Base-by-base conservation (phyloP, 2,329 filamentous ascomycete species). In the Colletotrichum falcatum region DNA sequence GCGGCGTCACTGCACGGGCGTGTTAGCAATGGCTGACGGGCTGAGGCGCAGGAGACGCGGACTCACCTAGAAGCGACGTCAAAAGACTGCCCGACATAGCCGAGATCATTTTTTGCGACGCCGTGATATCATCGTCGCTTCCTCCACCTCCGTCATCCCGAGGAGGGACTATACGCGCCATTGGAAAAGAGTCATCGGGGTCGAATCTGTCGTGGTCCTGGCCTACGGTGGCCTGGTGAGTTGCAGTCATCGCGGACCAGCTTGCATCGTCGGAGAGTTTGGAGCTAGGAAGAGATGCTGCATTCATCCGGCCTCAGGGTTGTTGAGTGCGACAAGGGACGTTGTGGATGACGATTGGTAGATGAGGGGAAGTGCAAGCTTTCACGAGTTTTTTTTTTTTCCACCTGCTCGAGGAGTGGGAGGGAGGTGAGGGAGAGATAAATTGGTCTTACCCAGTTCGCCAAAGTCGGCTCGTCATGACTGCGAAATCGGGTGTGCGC, bases 61-160 rank as follows among this genome's bases (percentile, higher is more conserved):
- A 79, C 88, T 74, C 86, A 97, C 95, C 94, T 51, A 98, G 87
- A 33, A 98, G 81, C 26, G 94, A 96, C 11, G 95, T 98, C 73
- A 98, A 81, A 67, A 99, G 83, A 81, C 95, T 98, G 70, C 96
- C 96, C 65, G 92, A 92, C 74, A 95, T 93, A 60, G 96, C 96
- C 66, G 95, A 97, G 65, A 97, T 81, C 96, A 99, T 99, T 84
- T 95, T 96, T 83, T 98, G 95, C 16, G 87, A 82, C 28, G 94
- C 88, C 6, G 95, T 94, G 74, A 97, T 94, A 72, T 95, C 90
- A 33, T 85, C 82, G 65, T 82, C 81, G 66, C 61, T 42, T 59
- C 62, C 65, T 62, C 66, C 74, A 30, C 58, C 58, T 0, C 66
- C 56, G 20, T 74, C 64, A 30, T 69, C 61, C 53, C 74, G 73